Evolutionary conservation across 2,329 filamentous ascomycete species (phyloP).

Genomic region (Fusarium pseudoanthophilum): DNA sequence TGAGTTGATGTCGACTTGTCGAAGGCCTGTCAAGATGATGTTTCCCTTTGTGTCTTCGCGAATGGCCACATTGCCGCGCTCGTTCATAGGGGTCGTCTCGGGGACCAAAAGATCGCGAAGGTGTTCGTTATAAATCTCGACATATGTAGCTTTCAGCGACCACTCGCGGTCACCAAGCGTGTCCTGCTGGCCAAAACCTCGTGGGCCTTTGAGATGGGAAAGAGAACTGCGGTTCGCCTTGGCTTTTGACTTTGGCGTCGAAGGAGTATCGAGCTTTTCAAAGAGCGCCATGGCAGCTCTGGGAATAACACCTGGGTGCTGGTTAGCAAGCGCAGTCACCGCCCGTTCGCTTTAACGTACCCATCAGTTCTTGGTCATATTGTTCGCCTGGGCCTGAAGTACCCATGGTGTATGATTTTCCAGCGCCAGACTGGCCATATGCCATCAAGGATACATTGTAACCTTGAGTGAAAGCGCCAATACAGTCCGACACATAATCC

Average conservation of each 20-base stretch:
- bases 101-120: constrained; percentile 88
- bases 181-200: constrained; percentile 67
- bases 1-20: constrained; percentile 87
- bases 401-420: constrained; percentile 99
- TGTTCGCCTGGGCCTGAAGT: constrained; percentile 88
- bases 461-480: constrained; percentile 89
- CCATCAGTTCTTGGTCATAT: constrained; percentile 76
- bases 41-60: constrained; percentile 95
- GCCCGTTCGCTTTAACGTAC: constrained; percentile 63
- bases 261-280: constrained; percentile 79
- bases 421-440: constrained; percentile 96
- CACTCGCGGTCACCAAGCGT: constrained; percentile 78
- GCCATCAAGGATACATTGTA: constrained; percentile 99
- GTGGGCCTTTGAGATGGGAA: constrained; percentile 82
- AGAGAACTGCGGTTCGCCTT: constrained; percentile 71
- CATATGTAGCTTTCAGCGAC: constrained; percentile 93
- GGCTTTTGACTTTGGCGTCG: constrained; percentile 60
- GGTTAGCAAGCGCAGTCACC: constrained; percentile 10
- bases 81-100: constrained; percentile 73
- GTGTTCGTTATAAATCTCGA: constrained; percentile 98
- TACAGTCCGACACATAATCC: constrained; percentile 92
- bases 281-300: constrained; percentile 89
- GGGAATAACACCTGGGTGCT: constrained; percentile 83
- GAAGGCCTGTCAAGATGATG: constrained; percentile 91
- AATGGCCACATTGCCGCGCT: constrained; percentile 86